Conservation (phyloP, 495 filamentous ascomycete genomes). For the Rhizodiscina lignyota region DNA sequence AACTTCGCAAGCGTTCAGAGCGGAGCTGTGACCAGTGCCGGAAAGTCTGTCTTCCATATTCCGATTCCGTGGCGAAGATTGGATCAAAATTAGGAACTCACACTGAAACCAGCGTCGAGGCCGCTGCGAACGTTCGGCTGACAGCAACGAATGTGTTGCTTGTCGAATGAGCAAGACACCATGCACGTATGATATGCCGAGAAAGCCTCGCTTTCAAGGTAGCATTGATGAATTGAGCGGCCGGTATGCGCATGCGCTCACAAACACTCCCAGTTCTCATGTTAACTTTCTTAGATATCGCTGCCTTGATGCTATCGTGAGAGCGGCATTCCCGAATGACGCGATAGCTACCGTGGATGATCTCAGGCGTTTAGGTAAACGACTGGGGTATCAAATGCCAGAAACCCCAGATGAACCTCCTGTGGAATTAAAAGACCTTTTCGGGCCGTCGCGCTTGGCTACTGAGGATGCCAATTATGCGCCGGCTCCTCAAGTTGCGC, state of each 20-base stretch:
- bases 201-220: background rate
- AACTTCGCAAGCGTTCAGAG: background rate
- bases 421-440: background rate
- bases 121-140: background rate
- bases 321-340: background rate
- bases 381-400: background rate
- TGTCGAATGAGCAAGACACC: background rate
- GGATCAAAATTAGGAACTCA: background rate
- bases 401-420: background rate
- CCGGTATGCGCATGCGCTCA: background rate
- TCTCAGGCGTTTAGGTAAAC: background rate
- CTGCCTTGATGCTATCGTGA: background rate
- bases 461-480: background rate
- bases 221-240: background rate
- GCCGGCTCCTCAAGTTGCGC: background rate
- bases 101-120: background rate
- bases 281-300: background rate
- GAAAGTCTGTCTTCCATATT: background rate
- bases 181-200: background rate
- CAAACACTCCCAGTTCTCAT: background rate
- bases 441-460: no score
- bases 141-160: background rate
- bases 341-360: background rate
- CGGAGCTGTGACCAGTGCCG: background rate
- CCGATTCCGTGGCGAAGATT: background rate